phyloP scores from a whole-genome alignment of 1,284 basidiomycete genomes.

The Jaminaea rosea region DNA sequence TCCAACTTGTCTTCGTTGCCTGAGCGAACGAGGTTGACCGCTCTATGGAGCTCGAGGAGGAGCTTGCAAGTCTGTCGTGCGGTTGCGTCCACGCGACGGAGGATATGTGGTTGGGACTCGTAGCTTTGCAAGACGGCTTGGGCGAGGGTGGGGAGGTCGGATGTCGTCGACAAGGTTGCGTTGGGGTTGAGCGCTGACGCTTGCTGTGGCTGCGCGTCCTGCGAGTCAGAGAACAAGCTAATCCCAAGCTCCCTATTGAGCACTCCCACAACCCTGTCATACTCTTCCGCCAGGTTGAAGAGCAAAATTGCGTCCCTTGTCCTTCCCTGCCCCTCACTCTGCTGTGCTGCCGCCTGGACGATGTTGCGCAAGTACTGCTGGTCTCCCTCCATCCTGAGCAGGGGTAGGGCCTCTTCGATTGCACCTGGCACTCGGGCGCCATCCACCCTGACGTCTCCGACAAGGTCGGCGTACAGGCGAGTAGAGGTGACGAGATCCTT shows the following conservation, averaged over 20 bases:
- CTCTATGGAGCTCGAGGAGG: constrained; percentile 72
- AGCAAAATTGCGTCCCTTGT: constrained; percentile 86
- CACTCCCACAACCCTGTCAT: constrained; percentile 75
- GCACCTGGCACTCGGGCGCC: constrained; percentile 73
- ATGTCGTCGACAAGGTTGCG: constrained; percentile 56
- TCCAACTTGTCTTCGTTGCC: constrained; percentile 60
- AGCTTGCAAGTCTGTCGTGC: constrained; percentile 59
- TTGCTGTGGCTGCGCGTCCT: not conserved
- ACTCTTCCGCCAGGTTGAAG: constrained; percentile 89
- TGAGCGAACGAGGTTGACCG: constrained; percentile 65
- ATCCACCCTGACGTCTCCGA: constrained; percentile 81
- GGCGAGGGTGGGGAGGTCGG: constrained; percentile 67
- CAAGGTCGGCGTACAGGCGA: constrained; percentile 69
- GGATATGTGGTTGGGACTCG: constrained; percentile 52
- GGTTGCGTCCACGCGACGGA: constrained; percentile 61
- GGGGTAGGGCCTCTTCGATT: constrained; percentile 69
- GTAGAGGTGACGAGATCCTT: constrained; percentile 78
- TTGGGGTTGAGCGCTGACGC: not conserved
- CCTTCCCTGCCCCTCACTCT: constrained; percentile 61
- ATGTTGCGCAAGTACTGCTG: constrained; percentile 73
- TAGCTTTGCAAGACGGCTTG: constrained; percentile 77
- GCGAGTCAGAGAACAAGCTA: constrained; percentile 18
- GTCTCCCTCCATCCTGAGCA: constrained; percentile 66
- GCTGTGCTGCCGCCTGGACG: constrained; percentile 67
- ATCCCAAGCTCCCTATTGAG: constrained; percentile 84